Conservation (phyloP, 106 monocot species). For the Allium cepa region DNA sequence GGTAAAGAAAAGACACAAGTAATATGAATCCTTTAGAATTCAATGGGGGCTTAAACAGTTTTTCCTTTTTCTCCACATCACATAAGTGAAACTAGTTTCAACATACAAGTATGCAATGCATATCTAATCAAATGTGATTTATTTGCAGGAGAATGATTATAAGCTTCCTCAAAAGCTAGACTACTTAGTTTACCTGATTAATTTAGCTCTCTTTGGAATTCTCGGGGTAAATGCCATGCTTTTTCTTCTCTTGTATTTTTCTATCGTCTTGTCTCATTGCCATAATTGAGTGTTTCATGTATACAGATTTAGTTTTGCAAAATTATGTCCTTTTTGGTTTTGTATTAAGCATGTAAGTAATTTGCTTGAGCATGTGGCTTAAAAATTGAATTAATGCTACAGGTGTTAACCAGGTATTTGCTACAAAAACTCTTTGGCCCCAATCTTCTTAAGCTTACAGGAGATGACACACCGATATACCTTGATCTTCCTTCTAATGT, state of each 20-base stretch:
- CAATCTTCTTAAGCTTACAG: constrained; percentile 33
- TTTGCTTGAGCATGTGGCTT: not conserved
- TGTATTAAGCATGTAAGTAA: not conserved
- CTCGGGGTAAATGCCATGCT: constrained; percentile 45
- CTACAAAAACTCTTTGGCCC: constrained; percentile 61
- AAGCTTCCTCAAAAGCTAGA: constrained; percentile 38
- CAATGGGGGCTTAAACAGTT: no score
- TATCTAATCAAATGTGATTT: not conserved
- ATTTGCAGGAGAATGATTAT: constrained; percentile 31
- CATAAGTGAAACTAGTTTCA: no score
- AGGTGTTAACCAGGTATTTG: constrained; percentile 65
- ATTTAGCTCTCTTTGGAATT: constrained; percentile 71
- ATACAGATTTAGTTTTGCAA: no score
- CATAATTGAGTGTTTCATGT: no score
- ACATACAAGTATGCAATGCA: no score
- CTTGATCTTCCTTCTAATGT: constrained; percentile 71
- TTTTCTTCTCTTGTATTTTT: not conserved
- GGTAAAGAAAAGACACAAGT: no score
- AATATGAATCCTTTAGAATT: no score
- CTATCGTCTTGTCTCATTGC: no score
- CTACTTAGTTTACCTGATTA: constrained; percentile 44
- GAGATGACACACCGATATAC: constrained; percentile 38
- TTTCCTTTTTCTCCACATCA: no score
- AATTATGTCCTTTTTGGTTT: not conserved
- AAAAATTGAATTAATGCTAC: not conserved